A percentile compares a stretch with the other conserved stretches of the same genome.
Conservation (phyloP, 2,329 filamentous ascomycete species). For the Trichoderma sp. region DNA sequence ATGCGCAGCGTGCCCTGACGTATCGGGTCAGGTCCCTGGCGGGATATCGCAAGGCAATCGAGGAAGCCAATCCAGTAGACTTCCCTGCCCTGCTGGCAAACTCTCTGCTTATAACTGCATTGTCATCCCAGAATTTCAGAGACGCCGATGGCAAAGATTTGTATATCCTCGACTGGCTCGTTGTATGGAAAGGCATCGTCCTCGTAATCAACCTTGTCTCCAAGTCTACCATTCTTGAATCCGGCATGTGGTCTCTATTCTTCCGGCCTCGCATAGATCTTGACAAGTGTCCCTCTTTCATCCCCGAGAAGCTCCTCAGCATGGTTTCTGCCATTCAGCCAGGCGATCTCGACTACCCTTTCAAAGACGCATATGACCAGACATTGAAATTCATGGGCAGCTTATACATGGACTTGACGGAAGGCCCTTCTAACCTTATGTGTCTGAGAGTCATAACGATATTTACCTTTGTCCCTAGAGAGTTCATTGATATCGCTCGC, state of each 20-base stretch:
- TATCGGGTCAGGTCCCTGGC: constrained; percentile 57
- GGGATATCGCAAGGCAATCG: constrained; percentile 57
- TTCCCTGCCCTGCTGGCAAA: constrained; percentile 56
- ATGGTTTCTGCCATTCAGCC: constrained; percentile 53
- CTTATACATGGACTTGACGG: constrained; percentile 53
- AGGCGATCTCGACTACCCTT: constrained; percentile 47
- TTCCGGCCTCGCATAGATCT: constrained; percentile 54
- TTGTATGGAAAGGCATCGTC: constrained; percentile 58
- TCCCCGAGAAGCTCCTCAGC: constrained; percentile 54
- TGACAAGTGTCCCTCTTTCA: constrained; percentile 44
- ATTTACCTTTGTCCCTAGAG: constrained; percentile 54
- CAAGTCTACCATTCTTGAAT: constrained; percentile 38
- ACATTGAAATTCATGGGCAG: constrained; percentile 56
- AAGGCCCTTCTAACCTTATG: constrained; percentile 51
- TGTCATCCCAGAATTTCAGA: constrained; percentile 56
- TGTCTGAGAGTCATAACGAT: constrained; percentile 56
- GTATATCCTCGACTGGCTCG: constrained; percentile 60
- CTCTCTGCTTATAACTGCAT: constrained; percentile 56
- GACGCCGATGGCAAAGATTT: constrained; percentile 50
- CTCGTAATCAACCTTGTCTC: constrained; percentile 49
- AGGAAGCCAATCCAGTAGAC: constrained; percentile 49
- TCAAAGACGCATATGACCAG: constrained; percentile 49
- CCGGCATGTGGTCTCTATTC: constrained; percentile 54
- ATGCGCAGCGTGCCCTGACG: constrained; percentile 44
- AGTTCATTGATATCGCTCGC: constrained; percentile 51